Percentiles rank a stretch among this genome's conserved stretches.
phyloP scores from a whole-genome alignment of 179 eudicot species.

The Camellia oleifera region DNA sequence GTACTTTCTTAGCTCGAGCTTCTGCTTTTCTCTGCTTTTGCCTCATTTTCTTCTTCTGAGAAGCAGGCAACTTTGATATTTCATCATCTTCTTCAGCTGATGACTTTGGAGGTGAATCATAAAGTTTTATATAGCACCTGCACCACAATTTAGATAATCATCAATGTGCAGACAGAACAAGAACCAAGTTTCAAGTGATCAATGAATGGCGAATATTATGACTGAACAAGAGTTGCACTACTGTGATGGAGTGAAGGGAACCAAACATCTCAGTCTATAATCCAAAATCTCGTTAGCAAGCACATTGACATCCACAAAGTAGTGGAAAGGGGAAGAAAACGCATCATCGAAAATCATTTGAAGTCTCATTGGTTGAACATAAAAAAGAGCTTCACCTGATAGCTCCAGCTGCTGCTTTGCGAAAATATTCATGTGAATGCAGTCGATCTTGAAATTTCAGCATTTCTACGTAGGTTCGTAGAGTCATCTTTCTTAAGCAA shows the following conservation, averaged over 20 bases:
- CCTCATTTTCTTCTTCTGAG: slow-evolving; percentile 93
- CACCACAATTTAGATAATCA: slow-evolving; percentile 20
- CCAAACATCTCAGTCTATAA: neutral
- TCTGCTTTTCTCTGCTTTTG: slow-evolving; percentile 98
- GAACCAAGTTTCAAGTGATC: neutral
- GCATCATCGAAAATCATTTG: neutral
- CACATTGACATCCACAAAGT: neutral
- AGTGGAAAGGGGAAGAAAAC: slow-evolving; percentile 1
- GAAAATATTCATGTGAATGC: slow-evolving; percentile 91
- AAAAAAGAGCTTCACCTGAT: slow-evolving; percentile 52
- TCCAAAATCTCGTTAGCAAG: neutral
- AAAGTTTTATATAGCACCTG: slow-evolving; percentile 90
- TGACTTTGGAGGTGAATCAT: slow-evolving; percentile 88
- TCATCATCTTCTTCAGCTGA: slow-evolving; percentile 89
- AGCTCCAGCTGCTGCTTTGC: slow-evolving; percentile 94
- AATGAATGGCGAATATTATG: neutral
- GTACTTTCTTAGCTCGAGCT: slow-evolving; percentile 95
- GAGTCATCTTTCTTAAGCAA: slow-evolving; percentile 97
- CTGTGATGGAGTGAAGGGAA: neutral
- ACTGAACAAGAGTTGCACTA: neutral
- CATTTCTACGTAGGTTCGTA: slow-evolving; percentile 92
- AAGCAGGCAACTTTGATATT: slow-evolving; percentile 74
- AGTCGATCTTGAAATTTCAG: slow-evolving; percentile 93
- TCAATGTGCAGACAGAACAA: neutral
- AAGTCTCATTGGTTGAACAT: too few relatives aligned